Evolutionary conservation across 805 yeast genomes (phyloP), one percentile per base, ranked within the genome.

Genomic region (Candida adriatica): DNA sequence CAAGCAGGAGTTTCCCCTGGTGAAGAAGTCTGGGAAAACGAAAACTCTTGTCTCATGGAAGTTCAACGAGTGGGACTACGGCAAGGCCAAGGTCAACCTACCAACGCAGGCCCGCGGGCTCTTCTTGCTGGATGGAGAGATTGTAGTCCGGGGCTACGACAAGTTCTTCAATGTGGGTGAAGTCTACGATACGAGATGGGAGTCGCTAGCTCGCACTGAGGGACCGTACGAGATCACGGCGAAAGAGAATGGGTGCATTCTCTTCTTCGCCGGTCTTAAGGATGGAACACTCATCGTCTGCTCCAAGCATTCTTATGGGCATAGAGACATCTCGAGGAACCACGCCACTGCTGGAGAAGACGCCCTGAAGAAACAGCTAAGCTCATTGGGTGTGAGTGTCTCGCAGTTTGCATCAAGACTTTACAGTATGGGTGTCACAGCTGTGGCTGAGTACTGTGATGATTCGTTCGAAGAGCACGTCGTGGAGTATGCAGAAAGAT

Each of bases 401-500:
- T 42, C 46, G 9, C 71, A 72, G 0, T 68, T 92, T 25, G 96
- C 85, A 0, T 45, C 48, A 22, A 54, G 56, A 2, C 59, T 92
- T 6, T 68, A 66, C 44, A 45, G 55, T 2, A 43, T 63, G 40
- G 70, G 75, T 34, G 48, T 74, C 20, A 92, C 99, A 1, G 95
- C 95, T 0, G 95, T 87, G 2, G 87, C 88, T 1, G 99, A 92
- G 56, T 68, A 73, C 21, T 92, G 99, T 55, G 96, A 92, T 52
- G 98, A 92, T 48, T 57, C 56, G 0, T 92, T 92, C 55, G 98
- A 92, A 53, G 97, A 92, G 54, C 99, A 92, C 53, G 83, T 92
- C 6, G 62, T 92, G 29, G 79, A 78, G 35, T 92, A 92, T 49
- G 63, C 62, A 2, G 76, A 78, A 0, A 59, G 58, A 8, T 75